A percentile compares a stretch with the other conserved stretches of the same genome.
Conservation (phyloP, 805 yeast species). For the Lipomyces kockii region DNA sequence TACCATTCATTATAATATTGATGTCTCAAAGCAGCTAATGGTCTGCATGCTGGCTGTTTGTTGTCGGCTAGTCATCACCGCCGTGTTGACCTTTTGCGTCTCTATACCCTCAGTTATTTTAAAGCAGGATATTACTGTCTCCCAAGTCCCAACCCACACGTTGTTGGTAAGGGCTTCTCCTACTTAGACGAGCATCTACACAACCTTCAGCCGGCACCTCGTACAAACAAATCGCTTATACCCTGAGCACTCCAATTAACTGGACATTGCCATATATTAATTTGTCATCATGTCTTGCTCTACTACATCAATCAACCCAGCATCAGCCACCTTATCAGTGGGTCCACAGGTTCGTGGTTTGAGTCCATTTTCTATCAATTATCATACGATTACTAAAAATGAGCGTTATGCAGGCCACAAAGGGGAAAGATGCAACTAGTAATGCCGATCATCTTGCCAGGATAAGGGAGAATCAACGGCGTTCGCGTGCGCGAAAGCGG, state of each 20-base stretch:
- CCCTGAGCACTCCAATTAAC: neutral
- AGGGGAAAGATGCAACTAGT: neutral
- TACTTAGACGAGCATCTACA: too few species aligned
- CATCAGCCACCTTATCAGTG: neutral
- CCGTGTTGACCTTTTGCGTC: too few species aligned
- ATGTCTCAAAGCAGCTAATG: neutral
- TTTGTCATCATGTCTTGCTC: neutral
- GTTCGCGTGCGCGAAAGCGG: slow-evolving; percentile 35
- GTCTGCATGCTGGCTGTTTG: neutral
- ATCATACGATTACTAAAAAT: neutral
- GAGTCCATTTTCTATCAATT: neutral
- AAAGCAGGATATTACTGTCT: neutral
- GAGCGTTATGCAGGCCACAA: neutral
- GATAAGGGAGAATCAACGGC: slow-evolving; percentile 32
- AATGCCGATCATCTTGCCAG: slow-evolving; percentile 27
- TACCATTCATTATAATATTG: too few species aligned
- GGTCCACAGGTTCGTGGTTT: neutral
- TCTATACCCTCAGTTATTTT: too few species aligned
- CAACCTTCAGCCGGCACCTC: neutral
- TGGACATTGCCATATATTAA: neutral
- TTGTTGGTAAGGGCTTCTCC: too few species aligned
- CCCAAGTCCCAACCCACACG: too few species aligned
- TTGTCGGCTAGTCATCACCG: too few species aligned
- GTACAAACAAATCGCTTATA: neutral
- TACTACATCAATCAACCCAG: neutral